Base-by-base conservation (phyloP, 768 basidiomycete species). In the Stropharia rugosoannulata region DNA sequence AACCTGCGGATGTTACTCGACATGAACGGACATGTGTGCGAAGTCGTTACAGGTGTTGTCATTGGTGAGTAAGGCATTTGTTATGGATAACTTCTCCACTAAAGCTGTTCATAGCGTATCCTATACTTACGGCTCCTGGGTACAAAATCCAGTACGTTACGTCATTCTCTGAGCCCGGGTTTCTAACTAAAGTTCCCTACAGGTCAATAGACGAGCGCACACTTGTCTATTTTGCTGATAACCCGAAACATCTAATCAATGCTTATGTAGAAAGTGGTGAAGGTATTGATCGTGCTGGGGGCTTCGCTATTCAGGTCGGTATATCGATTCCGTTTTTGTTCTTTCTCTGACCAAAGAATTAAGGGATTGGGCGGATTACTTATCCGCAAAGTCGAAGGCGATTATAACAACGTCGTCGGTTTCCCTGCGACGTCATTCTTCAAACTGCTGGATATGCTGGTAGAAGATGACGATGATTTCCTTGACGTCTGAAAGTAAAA, bases 351-450 rank as follows among this genome's bases (percentile, higher is more conserved):
- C 32, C 15, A 54, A 29, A 15, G 36, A 47, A 19, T 13, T 32
- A 52, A 93, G 89, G 93, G 93, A 1, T 74, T 89, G 2, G 96
- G 96, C 0, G 89, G 88, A 3, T 55, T 93, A 43, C 75, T 98
- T 39, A 73, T 98, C 51, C 80, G 90, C 49, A 90, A 91, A 64
- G 81, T 97, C 19, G 90, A 96, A 48, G 95, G 94, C 0, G 91
- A 94, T 62, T 96, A 87, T 65, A 79, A 90, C 61, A 98, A 97
- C 62, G 87, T 92, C 1, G 93, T 95, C 12, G 95, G 95, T 4
- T 98, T 97, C 68, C 95, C 95, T 1, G 90, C 85, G 0, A 82
- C 93, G 5, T 89, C 90, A 7, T 94, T 94, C 71, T 86, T 93
- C 70, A 83, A 82, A 44, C 80, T 89, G 47, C 63, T 94, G 40